Evolutionary conservation across 306 rosid species (phyloP).

Genomic region (Quillaja saponaria): DNA sequence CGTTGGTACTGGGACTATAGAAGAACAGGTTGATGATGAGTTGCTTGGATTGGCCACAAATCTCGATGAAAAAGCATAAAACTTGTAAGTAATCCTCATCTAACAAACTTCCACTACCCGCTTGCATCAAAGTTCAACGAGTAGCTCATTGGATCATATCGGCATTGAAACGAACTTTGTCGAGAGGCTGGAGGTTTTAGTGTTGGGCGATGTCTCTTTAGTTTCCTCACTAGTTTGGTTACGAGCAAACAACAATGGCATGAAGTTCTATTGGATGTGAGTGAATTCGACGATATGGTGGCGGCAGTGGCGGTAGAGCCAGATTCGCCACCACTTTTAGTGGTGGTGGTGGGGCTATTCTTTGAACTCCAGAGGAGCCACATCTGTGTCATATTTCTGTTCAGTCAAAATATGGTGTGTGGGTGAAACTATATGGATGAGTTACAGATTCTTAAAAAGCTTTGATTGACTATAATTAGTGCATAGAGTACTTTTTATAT

Average conservation of each 20-base stretch:
- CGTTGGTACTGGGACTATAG: slow-evolving; percentile 31
- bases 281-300: slow-evolving; percentile 10
- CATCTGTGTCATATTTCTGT: slow-evolving; percentile 31
- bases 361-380: slow-evolving; percentile 52
- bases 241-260: slow-evolving; percentile 44
- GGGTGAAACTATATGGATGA: neutral
- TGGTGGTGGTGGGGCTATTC: slow-evolving; percentile 30
- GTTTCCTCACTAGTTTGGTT: slow-evolving; percentile 57
- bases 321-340: slow-evolving; percentile 18
- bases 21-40: slow-evolving; percentile 33
- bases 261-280: neutral
- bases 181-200: slow-evolving; percentile 25
- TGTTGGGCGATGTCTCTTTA: slow-evolving; percentile 43
- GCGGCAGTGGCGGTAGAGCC: neutral
- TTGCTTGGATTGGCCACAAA: slow-evolving; percentile 63
- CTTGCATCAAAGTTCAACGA: slow-evolving; percentile 73
- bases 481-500: slow-evolving; percentile 16
- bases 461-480: neutral
- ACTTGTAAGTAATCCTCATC: slow-evolving; percentile 75
- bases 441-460: neutral
- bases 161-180: slow-evolving; percentile 55
- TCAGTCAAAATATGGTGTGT: neutral
- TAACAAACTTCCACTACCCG: slow-evolving; percentile 56
- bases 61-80: slow-evolving; percentile 76
- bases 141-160: slow-evolving; percentile 80